phyloP scores from a whole-genome alignment of 169 alveolate species.

The Babesia caballi region DNA sequence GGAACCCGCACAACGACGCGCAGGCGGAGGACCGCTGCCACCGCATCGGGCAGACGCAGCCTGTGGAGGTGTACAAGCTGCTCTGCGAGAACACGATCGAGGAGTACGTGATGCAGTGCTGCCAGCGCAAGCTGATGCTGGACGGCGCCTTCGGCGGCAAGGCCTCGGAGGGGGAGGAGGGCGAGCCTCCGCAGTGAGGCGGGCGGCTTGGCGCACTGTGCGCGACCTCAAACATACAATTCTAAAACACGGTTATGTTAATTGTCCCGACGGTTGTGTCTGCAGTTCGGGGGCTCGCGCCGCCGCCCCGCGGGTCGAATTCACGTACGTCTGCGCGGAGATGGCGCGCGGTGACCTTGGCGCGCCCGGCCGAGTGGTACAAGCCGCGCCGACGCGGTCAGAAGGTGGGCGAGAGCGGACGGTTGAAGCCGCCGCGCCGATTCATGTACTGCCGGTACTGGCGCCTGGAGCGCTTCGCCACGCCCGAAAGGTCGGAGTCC shows the following conservation, averaged over 20 bases:
- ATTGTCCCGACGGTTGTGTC: too few relatives aligned
- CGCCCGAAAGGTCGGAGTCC: conserved; percentile 78
- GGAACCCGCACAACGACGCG: conserved; percentile 91
- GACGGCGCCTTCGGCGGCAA: conserved; percentile 56
- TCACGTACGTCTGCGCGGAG: too few relatives aligned
- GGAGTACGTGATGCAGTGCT: conserved; percentile 82
- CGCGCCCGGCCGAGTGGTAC: too few relatives aligned
- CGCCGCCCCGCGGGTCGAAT: too few relatives aligned
- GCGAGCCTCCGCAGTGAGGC: not conserved
- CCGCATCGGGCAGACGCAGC: conserved; percentile 89
- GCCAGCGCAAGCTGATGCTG: conserved; percentile 42
- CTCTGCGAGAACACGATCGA: conserved; percentile 87
- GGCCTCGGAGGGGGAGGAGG: not conserved
- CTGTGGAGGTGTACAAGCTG: conserved; percentile 86
- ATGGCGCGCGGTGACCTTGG: too few relatives aligned
- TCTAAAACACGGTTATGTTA: too few relatives aligned
- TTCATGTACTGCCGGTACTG: conserved; percentile 91
- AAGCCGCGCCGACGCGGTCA: too few relatives aligned
- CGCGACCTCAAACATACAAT: too few relatives aligned
- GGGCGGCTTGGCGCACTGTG: too few relatives aligned
- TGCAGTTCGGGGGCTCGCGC: too few relatives aligned
- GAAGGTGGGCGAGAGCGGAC: conserved; percentile 85
- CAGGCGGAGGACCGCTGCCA: conserved; percentile 95
- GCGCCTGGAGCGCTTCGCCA: conserved; percentile 82
- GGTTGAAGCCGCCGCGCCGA: conserved; percentile 90